These are phyloP conservation scores for Phoma sp. DNA, from an alignment of 2,329 filamentous ascomycete species.

Conservation along the genomic window DNA sequence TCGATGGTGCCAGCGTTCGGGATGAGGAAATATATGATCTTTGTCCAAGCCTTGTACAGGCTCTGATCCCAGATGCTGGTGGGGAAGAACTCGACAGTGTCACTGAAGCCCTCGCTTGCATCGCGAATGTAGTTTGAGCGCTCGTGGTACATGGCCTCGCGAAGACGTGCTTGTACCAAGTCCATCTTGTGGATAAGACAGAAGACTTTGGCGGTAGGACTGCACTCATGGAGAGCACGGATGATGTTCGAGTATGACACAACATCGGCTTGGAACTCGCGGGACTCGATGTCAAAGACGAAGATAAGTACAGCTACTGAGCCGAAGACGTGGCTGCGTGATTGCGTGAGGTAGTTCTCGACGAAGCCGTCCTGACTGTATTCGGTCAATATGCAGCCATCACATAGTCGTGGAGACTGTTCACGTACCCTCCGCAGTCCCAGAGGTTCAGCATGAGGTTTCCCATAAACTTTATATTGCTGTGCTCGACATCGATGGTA, in stretches of 20 bases:
- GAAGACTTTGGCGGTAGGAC: slow-evolving; percentile 81
- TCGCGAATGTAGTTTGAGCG: slow-evolving; percentile 77
- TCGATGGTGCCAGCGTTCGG: slow-evolving; percentile 91
- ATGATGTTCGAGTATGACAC: slow-evolving; percentile 93
- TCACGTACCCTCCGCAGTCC: slow-evolving; percentile 86
- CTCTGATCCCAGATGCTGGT: slow-evolving; percentile 99
- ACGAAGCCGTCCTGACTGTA: slow-evolving; percentile 93
- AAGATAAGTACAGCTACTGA: slow-evolving; percentile 98
- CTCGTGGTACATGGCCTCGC: slow-evolving; percentile 83
- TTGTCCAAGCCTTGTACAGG: slow-evolving; percentile 97
- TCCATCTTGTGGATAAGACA: slow-evolving; percentile 99
- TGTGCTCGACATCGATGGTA: slow-evolving; percentile 97
- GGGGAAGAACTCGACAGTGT: slow-evolving; percentile 78
- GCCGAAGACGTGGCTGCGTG: slow-evolving; percentile 94
- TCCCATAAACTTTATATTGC: slow-evolving; percentile 97
- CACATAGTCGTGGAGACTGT: not conserved
- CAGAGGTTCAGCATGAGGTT: slow-evolving; percentile 97
- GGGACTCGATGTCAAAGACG: slow-evolving; percentile 97
- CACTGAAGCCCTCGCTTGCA: slow-evolving; percentile 73
- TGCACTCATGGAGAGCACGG: slow-evolving; percentile 85
- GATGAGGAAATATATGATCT: slow-evolving; percentile 97
- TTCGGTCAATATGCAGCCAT: slow-evolving; percentile 14
- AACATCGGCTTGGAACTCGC: slow-evolving; percentile 91
- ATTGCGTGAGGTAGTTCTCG: slow-evolving; percentile 95
- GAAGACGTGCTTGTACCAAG: slow-evolving; percentile 79